Evolutionary conservation across 495 filamentous ascomycete genomes (phyloP).

Genomic region (Neurospora sp.): DNA sequence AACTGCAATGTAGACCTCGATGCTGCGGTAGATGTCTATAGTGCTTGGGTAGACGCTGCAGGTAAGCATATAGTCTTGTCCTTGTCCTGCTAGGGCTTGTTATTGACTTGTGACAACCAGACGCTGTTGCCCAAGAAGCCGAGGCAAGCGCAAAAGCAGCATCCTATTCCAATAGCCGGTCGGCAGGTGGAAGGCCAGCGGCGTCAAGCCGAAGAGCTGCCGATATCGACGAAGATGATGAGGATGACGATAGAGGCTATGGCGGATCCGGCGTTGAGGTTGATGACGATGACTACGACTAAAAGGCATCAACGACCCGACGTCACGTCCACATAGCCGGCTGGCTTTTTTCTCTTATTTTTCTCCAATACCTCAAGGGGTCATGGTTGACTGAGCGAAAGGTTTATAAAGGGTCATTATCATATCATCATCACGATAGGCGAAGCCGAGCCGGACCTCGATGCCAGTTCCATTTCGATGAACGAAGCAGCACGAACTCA

Average conservation of each 20-base stretch:
- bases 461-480: not conserved
- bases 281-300: conserved; percentile 36
- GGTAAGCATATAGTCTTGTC: conserved; percentile 42
- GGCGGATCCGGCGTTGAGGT: conserved; percentile 31
- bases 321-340: not conserved
- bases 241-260: conserved; percentile 35
- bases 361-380: not conserved
- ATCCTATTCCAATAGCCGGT: not conserved
- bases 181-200: conserved; percentile 6
- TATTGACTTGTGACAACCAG: conserved; percentile 18
- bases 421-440: not conserved
- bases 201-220: conserved; percentile 15
- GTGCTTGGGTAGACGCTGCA: conserved; percentile 97
- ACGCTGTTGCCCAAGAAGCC: conserved; percentile 34
- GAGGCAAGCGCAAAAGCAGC: conserved; percentile 4
- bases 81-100: conserved; percentile 16
- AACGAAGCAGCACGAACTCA: not conserved
- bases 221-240: conserved; percentile 36
- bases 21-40: conserved; percentile 86
- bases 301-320: not conserved
- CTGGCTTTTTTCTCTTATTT: not conserved
- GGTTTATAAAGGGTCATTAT: not conserved
- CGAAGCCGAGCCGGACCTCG: not conserved
- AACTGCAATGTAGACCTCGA: conserved; percentile 56
- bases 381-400: not conserved